Percentiles rank a stretch among this genome's conserved stretches.
Evolutionary conservation across 2,329 filamentous ascomycete species (phyloP).

Genomic region (Fusarium temperatum): DNA sequence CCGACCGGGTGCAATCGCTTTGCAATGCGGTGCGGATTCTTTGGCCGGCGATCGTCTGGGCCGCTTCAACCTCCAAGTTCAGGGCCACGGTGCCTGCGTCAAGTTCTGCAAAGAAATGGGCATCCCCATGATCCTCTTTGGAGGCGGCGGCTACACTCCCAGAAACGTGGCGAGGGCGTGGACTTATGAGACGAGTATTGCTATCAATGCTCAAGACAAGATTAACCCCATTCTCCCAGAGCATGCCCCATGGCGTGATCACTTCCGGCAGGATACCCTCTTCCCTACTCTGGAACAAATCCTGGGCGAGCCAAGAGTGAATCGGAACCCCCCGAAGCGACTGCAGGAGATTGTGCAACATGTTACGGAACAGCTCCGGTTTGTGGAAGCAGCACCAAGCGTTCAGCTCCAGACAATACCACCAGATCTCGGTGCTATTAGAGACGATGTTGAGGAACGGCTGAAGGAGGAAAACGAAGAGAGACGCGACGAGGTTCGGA

Average conservation of each 20-base stretch:
- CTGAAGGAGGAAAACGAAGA: conserved; percentile 72
- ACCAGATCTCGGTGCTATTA: conserved; percentile 74
- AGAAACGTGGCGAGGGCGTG: conserved; percentile 96
- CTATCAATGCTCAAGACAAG: conserved; percentile 76
- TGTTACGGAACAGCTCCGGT: conserved; percentile 85
- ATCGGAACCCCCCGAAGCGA: conserved; percentile 81
- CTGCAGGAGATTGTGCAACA: conserved; percentile 79
- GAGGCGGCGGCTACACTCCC: conserved; percentile 95
- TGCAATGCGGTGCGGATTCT: conserved; percentile 96
- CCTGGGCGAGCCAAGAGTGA: conserved; percentile 73
- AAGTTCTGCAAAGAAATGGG: conserved; percentile 84
- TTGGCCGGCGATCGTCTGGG: conserved; percentile 92
- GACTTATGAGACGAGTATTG: conserved; percentile 95
- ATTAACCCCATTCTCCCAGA: conserved; percentile 78
- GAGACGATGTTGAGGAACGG: conserved; percentile 74
- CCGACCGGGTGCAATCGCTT: conserved; percentile 87
- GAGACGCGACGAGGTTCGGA: conserved; percentile 62
- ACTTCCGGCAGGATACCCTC: conserved; percentile 87
- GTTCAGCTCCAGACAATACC: conserved; percentile 86
- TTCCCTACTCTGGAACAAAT: conserved; percentile 86
- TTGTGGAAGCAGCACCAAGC: conserved; percentile 84
- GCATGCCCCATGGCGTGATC: conserved; percentile 85
- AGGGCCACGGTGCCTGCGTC: conserved; percentile 91
- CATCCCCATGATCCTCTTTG: conserved; percentile 87
- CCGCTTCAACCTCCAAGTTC: conserved; percentile 95